Percentiles rank a stretch among this genome's conserved stretches.
These are phyloP conservation scores for Ophiostoma australiae DNA, from an alignment of 2,329 filamentous ascomycete genomes.

Conservation along the genomic window DNA sequence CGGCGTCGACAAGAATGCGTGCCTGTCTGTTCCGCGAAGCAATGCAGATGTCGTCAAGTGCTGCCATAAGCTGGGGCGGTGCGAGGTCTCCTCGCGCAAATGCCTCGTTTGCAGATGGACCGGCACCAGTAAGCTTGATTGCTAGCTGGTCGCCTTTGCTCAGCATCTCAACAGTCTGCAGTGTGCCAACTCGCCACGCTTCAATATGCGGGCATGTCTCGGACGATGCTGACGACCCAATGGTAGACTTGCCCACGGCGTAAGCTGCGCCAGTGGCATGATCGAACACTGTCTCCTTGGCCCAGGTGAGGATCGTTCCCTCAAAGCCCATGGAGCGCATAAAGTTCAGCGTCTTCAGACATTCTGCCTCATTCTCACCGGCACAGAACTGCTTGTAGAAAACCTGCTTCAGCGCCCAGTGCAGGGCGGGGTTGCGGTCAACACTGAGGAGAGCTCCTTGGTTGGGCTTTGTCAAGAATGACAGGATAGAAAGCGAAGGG, in stretches of 20 bases:
- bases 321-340: slow-evolving; percentile 15
- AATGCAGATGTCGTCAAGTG: slow-evolving; percentile 11
- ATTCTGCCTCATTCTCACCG: slow-evolving; percentile 11
- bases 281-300: slow-evolving; percentile 11
- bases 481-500: neutral
- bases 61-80: slow-evolving; percentile 10
- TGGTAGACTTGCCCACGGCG: neutral
- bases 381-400: slow-evolving; percentile 17
- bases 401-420: neutral
- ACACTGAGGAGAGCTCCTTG: neutral
- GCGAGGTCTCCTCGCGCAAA: slow-evolving; percentile 1
- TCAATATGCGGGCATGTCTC: slow-evolving; percentile 8
- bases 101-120: neutral
- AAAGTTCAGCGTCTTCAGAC: neutral
- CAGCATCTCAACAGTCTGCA: slow-evolving; percentile 7
- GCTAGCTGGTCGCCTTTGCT: slow-evolving; percentile 12
- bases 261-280: neutral
- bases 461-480: slow-evolving; percentile 2
- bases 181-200: slow-evolving; percentile 2
- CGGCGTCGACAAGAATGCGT: slow-evolving; percentile 10
- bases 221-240: neutral
- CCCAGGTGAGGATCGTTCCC: slow-evolving; percentile 10
- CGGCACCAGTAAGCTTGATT: slow-evolving; percentile 9
- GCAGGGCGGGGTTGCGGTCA: slow-evolving; percentile 11
- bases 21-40: neutral